Evolutionary conservation across 73 alveolate species (phyloP).

Genomic region (Blepharisma stoltei): DNA sequence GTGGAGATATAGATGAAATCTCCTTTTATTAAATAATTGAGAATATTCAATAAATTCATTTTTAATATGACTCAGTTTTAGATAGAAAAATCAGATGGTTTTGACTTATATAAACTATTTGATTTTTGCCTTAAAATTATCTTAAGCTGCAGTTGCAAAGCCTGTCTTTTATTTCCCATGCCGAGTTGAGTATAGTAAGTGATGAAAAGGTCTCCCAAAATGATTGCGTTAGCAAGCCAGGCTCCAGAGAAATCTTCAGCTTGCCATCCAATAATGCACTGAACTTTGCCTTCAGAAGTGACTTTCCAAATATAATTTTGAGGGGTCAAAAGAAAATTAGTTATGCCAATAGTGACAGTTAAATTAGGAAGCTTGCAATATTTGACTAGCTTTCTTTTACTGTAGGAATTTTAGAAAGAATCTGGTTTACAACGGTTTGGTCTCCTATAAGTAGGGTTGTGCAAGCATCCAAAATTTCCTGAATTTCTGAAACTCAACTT

Average conservation of each 20-base stretch:
- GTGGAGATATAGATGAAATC: no score
- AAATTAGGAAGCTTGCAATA: conserved; percentile 44
- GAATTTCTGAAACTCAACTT: conserved; percentile 27
- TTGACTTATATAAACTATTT: no score
- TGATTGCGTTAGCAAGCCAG: conserved; percentile 41
- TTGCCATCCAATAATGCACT: conserved; percentile 51
- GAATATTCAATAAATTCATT: no score
- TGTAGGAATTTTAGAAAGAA: conserved; percentile 45
- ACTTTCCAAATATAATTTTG: conserved; percentile 54
- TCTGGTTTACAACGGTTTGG: conserved; percentile 40
- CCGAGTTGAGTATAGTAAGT: conserved; percentile 49
- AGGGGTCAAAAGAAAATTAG: conserved; percentile 46
- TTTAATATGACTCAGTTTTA: no score
- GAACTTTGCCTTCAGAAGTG: conserved; percentile 34
- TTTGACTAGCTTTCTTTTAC: conserved; percentile 52
- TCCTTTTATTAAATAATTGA: no score
- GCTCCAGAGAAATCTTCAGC: conserved; percentile 40
- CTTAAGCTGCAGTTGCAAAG: conserved; percentile 34
- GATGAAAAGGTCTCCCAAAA: conserved; percentile 74
- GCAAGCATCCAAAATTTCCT: conserved; percentile 57
- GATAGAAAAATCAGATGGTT: no score
- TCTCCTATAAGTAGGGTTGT: conserved; percentile 58
- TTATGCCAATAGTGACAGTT: conserved; percentile 44
- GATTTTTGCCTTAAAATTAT: no score
- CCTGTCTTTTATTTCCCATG: no score